A percentile compares a stretch with the other conserved stretches of the same genome.
Conservation (phyloP, 2,329 filamentous ascomycete species). For the Sordariomycetes sp. region DNA sequence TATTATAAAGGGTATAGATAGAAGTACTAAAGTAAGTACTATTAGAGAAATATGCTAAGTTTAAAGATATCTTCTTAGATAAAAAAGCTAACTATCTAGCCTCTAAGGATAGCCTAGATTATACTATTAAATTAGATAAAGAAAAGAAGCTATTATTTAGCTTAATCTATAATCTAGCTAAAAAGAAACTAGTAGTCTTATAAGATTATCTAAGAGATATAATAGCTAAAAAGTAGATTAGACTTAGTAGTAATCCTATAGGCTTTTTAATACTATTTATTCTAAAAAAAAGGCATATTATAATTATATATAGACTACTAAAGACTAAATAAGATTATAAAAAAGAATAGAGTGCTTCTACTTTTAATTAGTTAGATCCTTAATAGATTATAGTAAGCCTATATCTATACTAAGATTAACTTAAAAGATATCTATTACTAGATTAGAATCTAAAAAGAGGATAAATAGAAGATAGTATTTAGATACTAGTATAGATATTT, state of each 20-base stretch:
- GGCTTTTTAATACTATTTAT: background rate
- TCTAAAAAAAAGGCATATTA: conserved; percentile 4
- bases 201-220: no score
- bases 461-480: conserved; percentile 23
- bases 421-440: conserved; percentile 16
- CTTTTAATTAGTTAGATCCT: conserved; percentile 1
- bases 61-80: no score
- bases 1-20: background rate
- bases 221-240: no score
- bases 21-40: background rate
- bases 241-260: no score
- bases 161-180: background rate
- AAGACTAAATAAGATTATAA: conserved; percentile 14
- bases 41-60: no score
- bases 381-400: background rate
- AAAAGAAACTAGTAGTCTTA: no score
- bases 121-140: background rate
- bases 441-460: conserved; percentile 17
- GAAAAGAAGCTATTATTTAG: background rate
- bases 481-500: conserved; percentile 17
- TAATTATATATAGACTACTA: conserved; percentile 14
- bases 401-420: conserved; percentile 9
- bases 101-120: background rate
- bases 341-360: conserved; percentile 12
- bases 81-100: no score